phyloP scores from a whole-genome alignment of 495 filamentous ascomycete genomes.

The Cetradonia linearis region DNA sequence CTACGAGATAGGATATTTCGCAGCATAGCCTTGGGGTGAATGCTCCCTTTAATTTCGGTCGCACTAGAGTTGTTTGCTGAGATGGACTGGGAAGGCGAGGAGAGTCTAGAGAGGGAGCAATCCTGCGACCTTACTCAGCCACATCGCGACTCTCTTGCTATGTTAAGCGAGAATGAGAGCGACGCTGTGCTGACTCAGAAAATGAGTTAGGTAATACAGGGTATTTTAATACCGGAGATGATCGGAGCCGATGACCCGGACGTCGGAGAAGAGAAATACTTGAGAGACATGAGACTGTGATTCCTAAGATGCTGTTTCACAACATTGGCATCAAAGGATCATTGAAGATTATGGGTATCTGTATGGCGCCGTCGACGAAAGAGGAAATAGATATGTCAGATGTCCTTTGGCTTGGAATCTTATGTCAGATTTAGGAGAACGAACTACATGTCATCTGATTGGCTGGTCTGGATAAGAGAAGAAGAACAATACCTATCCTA shows the following conservation, averaged over 20 bases:
- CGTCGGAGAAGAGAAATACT: not conserved
- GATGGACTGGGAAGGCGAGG: not conserved
- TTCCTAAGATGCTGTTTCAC: not conserved
- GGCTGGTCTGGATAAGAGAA: not conserved
- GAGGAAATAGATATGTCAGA: not conserved
- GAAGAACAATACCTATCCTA: not conserved
- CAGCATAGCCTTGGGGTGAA: constrained; percentile 11
- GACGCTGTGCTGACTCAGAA: constrained; percentile 1
- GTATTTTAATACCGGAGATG: no score
- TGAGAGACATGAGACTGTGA: not conserved
- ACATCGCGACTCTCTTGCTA: no score
- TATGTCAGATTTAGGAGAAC: not conserved
- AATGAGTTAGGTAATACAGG: no score
- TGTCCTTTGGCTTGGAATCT: not conserved
- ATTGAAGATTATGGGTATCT: not conserved
- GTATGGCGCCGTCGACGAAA: not conserved
- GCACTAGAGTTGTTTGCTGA: not conserved
- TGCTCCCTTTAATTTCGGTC: constrained; percentile 8
- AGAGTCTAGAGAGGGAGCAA: no score
- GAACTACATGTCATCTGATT: not conserved
- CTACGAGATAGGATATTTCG: no score
- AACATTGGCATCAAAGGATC: not conserved
- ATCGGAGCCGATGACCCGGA: not conserved
- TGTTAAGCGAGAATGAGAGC: no score
- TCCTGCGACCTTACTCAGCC: no score